Base-by-base conservation (phyloP, 2,329 filamentous ascomycete genomes). In the Aspergillus sp. region DNA sequence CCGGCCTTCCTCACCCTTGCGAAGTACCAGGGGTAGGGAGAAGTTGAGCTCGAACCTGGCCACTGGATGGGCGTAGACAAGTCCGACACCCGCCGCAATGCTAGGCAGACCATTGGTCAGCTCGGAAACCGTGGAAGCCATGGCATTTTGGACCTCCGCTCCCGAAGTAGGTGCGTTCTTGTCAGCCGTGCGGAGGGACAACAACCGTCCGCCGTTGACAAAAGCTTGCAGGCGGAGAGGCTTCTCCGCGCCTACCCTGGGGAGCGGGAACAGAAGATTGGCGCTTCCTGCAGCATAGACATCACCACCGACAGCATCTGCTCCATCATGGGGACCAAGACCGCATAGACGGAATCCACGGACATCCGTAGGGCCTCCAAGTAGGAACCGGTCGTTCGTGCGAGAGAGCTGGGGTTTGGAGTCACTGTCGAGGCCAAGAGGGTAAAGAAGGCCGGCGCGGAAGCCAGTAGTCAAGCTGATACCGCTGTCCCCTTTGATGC, bases 21-120 rank as follows among this genome's bases (percentile, higher is more conserved):
- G 85, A 70, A 92, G 76, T 17, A 94, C 88, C 61, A 99, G 75
- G 1, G 95, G 95, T 66, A 99, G 76, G 69, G 90, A 92, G 74
- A 99, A 96, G 78, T 99, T 99, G 67, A 99, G 82, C 80, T 99
- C 95, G 65, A 99, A 97, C 58, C 95, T 82, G 10, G 95, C 95
- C 19, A 94, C 89, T 0, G 93, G 93, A 71, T 98, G 94, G 3
- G 93, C 95, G 74, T 99, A 99, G 1, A 99, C 93, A 21, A 99
- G 80, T 0, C 95, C 95, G 11, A 97, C 79, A 25, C 95, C 95
- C 1, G 92, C 94, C 2, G 94, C 90, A 36, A 92, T 82, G 73
- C 91, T 97, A 0, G 95, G 95, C 27, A 92, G 77, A 3, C 91
- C 92, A 56, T 88, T 89, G 19, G 83, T 81, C 15, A 98, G 78